phyloP scores from a whole-genome alignment of 441 rosid species.

The Erodium trifolium region DNA sequence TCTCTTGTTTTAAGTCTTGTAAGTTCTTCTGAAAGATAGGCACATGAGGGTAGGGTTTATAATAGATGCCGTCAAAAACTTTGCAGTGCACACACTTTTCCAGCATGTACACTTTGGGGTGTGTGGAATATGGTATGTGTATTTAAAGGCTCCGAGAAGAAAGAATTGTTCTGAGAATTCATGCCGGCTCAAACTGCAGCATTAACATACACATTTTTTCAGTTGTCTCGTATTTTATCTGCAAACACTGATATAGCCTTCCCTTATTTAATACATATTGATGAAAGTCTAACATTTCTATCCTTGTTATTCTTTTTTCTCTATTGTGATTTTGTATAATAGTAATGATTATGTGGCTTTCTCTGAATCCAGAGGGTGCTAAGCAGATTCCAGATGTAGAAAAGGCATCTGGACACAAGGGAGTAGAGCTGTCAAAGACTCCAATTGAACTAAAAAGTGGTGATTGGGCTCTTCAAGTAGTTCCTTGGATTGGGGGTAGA shows the following conservation, averaged over 20 bases:
- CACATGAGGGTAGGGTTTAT: too few species aligned
- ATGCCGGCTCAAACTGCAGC: not conserved
- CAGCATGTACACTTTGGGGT: not conserved
- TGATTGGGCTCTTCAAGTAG: constrained; percentile 63
- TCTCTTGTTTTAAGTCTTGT: not conserved
- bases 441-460: constrained; percentile 64
- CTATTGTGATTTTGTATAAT: not conserved
- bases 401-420: constrained; percentile 50
- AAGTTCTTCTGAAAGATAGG: not conserved
- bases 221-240: not conserved
- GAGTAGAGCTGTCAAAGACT: constrained; percentile 48
- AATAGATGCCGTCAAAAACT: not conserved
- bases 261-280: not conserved
- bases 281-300: not conserved
- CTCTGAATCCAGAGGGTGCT: constrained; percentile 44
- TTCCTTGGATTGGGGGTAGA: constrained; percentile 97
- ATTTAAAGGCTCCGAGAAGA: not conserved
- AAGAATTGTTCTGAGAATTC: not conserved
- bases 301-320: not conserved
- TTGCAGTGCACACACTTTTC: not conserved
- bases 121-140: not conserved
- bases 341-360: constrained; percentile 7
- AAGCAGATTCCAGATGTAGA: constrained; percentile 55
- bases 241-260: not conserved
- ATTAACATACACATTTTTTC: constrained; percentile 3